These are phyloP conservation scores for Apiospora marii DNA, from an alignment of 2,329 filamentous ascomycete species.

Conservation along the genomic window DNA sequence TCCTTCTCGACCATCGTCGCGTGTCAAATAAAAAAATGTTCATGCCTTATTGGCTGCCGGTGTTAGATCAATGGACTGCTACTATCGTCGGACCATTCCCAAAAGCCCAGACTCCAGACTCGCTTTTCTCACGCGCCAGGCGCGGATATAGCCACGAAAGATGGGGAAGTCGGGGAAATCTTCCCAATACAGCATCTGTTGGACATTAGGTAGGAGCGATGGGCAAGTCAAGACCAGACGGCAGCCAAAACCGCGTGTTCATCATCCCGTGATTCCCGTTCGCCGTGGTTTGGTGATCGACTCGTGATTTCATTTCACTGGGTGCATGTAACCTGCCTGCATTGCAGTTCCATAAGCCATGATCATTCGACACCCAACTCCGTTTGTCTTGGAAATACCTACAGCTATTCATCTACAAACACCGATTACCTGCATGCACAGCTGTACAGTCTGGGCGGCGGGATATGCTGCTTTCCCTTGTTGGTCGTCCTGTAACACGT, in stretches of 20 bases:
- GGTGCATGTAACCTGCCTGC: not conserved
- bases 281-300: not conserved
- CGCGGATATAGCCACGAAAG: conserved; percentile 11
- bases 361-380: not conserved
- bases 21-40: conserved; percentile 1
- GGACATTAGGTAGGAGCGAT: not conserved
- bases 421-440: conserved; percentile 2
- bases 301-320: not conserved
- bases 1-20: not conserved
- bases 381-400: conserved; percentile 4
- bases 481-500: not conserved
- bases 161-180: conserved; percentile 6
- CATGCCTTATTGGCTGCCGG: not conserved
- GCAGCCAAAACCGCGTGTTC: not conserved
- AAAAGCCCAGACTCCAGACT: conserved; percentile 2
- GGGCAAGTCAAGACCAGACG: conserved; percentile 4
- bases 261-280: not conserved
- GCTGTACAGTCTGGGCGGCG: not conserved
- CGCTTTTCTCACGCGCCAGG: not conserved
- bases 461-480: not conserved
- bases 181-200: not conserved
- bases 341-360: not conserved
- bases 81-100: not conserved
- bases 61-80: not conserved
- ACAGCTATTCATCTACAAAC: not conserved